phyloP scores from a whole-genome alignment of 1,284 basidiomycete species.

The Mycosarcoma mackinlayi region DNA sequence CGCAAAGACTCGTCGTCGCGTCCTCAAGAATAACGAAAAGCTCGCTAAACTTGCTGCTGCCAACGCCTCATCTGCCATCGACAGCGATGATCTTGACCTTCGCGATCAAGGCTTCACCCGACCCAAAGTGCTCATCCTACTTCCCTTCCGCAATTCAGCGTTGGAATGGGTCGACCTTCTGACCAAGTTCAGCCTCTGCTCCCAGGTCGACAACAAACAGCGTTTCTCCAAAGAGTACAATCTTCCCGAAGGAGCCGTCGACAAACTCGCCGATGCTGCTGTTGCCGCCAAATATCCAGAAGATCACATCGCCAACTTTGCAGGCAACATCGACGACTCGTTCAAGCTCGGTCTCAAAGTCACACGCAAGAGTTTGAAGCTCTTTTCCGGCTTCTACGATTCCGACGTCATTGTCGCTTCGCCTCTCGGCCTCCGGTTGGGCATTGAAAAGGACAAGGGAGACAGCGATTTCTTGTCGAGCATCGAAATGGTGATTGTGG shows the following conservation, averaged over 20 bases:
- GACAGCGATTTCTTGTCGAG: constrained; percentile 90
- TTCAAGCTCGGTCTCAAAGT: constrained; percentile 93
- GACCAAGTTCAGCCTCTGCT: constrained; percentile 50
- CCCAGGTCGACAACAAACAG: constrained; percentile 74
- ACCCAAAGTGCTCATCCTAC: constrained; percentile 88
- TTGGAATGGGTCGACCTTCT: constrained; percentile 75
- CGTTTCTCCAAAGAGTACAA: constrained; percentile 86
- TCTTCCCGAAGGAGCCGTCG: constrained; percentile 80
- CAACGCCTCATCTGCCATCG: constrained; percentile 69
- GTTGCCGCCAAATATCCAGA: constrained; percentile 78
- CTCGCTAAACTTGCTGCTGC: constrained; percentile 70
- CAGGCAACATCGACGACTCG: constrained; percentile 96
- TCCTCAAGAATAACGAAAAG: constrained; percentile 95
- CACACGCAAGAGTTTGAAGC: constrained; percentile 86
- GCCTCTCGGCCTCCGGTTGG: constrained; percentile 88
- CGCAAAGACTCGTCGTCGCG: constrained; percentile 83
- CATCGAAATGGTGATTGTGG: constrained; percentile 90
- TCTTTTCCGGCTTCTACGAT: constrained; percentile 88
- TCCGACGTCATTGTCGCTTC: constrained; percentile 93
- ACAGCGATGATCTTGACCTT: constrained; percentile 48
- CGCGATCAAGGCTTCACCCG: constrained; percentile 97
- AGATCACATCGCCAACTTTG: constrained; percentile 93
- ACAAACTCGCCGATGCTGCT: constrained; percentile 77
- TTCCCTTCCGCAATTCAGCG: constrained; percentile 91
- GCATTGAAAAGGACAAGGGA: constrained; percentile 85